phyloP scores from a whole-genome alignment of 768 basidiomycete species.

The Termitomyces sp. region DNA sequence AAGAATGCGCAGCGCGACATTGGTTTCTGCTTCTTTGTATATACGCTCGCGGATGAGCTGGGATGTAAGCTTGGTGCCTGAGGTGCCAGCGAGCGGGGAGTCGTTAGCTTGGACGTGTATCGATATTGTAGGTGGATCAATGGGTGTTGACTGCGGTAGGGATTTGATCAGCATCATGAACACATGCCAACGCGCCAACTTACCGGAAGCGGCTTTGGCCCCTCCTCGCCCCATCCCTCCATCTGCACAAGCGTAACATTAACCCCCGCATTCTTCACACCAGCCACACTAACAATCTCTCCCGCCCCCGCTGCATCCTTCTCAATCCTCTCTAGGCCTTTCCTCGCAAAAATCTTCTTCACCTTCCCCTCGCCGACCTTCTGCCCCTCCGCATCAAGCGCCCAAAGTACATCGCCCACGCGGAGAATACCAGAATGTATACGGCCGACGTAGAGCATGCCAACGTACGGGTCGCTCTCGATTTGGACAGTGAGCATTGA shows the following conservation, averaged over 20 bases:
- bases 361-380: conserved; percentile 49
- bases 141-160: conserved; percentile 33
- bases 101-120: conserved; percentile 46
- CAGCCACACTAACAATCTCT: conserved; percentile 48
- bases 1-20: conserved; percentile 50
- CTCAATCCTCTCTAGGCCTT: conserved; percentile 41
- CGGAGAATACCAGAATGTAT: too few species aligned
- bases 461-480: too few species aligned
- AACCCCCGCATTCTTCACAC: conserved; percentile 46
- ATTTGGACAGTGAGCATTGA: too few species aligned
- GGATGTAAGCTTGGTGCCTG: conserved; percentile 47
- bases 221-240: conserved; percentile 41
- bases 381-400: conserved; percentile 38
- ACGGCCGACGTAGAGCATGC: too few species aligned
- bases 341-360: conserved; percentile 39
- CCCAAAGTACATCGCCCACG: conserved; percentile 2
- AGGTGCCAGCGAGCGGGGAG: conserved; percentile 42
- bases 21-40: conserved; percentile 49
- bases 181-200: conserved; percentile 1
- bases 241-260: conserved; percentile 38
- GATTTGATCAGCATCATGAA: too few species aligned
- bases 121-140: conserved; percentile 50
- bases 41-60: conserved; percentile 47
- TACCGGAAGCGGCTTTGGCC: conserved; percentile 38
- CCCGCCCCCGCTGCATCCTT: conserved; percentile 43